Evolutionary conservation across 1,284 basidiomycete species (phyloP), one percentile per base, ranked within the genome.

Genomic region (Tilletiaria anomala): DNA sequence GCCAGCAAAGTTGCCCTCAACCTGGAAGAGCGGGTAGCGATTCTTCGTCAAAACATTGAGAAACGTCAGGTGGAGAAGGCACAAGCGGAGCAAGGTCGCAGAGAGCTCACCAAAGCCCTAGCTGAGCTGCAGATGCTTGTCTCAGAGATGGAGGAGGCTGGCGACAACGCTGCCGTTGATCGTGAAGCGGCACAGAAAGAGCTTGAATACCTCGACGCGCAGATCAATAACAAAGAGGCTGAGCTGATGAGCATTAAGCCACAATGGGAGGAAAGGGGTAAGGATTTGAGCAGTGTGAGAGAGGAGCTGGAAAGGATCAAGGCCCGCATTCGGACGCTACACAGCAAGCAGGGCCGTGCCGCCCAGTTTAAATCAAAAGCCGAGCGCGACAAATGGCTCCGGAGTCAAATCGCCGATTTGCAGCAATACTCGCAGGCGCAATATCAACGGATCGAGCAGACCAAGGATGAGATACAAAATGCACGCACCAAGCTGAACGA

Each of bases 121-220:
- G 91, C 65, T 70, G 93, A 32, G 77, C 85, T 61, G 84, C 56
- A 65, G 35, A 51, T 84, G 54, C 72, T 78, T n/a, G 76, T 96
- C 34, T 73, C 75, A 6, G 91, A 96, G 62, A 75, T 89, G 21
- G 76, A 75, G 22, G 73, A 77, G 5, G 49, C 42, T 6, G 46
- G 44, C 10, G 54, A 57, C 29, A 43, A n/a, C n/a, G n/a, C n/a
- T n/a, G n/a, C n/a, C n/a, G n/a, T n/a, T n/a, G n/a, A n/a, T n/a
- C n/a, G n/a, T n/a, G n/a, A n/a, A n/a, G n/a, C n/a, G n/a, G n/a
- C n/a, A n/a, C n/a, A n/a, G n/a, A n/a, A n/a, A n/a, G n/a, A n/a
- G n/a, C n/a, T n/a, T n/a, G n/a, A n/a, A 5, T 60, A 70, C 14
- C 61, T 89, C 17, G 75, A 79, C 40, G 67, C 62, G 14, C 72